Conservation (phyloP, 163 green algal species). For the Volvox carteri region DNA sequence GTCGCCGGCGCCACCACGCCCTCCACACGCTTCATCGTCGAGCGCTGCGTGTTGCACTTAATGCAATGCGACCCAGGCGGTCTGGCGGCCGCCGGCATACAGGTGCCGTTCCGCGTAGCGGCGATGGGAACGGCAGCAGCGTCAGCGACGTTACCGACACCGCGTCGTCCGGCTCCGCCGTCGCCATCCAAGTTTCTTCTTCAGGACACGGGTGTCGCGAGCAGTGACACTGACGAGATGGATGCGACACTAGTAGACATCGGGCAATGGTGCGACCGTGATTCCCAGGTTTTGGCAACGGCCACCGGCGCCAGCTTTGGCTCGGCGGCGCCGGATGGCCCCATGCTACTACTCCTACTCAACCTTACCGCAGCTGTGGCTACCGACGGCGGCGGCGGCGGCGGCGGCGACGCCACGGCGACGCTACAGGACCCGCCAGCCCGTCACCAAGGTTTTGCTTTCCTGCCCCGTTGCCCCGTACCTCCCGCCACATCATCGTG, state of each 20-base stretch:
- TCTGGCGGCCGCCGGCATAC: background rate
- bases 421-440: no score
- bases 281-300: background rate
- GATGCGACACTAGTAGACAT: background rate
- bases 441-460: no score
- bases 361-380: no score
- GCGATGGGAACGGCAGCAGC: no score
- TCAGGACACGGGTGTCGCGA: no score
- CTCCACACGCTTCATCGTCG: background rate
- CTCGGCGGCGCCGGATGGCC: background rate
- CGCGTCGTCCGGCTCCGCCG: no score
- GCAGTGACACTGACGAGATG: background rate
- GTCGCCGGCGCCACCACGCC: background rate
- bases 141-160: background rate
- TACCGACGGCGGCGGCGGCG: background rate
- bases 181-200: background rate
- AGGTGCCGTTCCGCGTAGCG: background rate
- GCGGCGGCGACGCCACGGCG: no score
- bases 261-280: background rate
- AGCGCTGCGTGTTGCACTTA: background rate
- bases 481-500: no score
- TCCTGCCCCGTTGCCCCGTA: no score
- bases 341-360: no score
- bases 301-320: background rate
- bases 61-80: background rate